A percentile compares a stretch with the other conserved stretches of the same genome.
These are phyloP conservation scores for Plenodomus biglobosus DNA, from an alignment of 2,329 filamentous ascomycete genomes.

Conservation along the genomic window DNA sequence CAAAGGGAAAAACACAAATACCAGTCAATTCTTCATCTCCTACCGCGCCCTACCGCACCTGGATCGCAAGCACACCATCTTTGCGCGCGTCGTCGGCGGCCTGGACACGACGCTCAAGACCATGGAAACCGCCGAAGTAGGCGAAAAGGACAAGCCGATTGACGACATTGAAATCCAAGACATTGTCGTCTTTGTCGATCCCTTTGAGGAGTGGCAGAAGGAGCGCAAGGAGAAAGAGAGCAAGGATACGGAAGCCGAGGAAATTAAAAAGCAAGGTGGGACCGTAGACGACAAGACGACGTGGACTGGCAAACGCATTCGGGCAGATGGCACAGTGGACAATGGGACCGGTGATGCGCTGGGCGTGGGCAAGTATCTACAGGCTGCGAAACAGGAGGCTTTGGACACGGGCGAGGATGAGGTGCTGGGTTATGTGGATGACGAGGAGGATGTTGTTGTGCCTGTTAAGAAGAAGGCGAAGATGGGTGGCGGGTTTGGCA, in stretches of 20 bases:
- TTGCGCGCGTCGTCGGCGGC: slow-evolving; percentile 80
- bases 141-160: slow-evolving; percentile 72
- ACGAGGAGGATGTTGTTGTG: slow-evolving; percentile 61
- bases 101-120: slow-evolving; percentile 68
- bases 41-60: slow-evolving; percentile 84
- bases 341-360: slow-evolving; percentile 54
- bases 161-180: slow-evolving; percentile 80
- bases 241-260: slow-evolving; percentile 64
- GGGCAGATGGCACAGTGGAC: slow-evolving; percentile 64
- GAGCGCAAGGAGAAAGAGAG: slow-evolving; percentile 59
- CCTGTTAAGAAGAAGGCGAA: slow-evolving; percentile 81
- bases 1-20: slow-evolving; percentile 98
- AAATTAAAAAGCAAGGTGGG: slow-evolving; percentile 65
- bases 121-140: slow-evolving; percentile 76
- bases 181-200: slow-evolving; percentile 85
- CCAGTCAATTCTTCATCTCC: slow-evolving; percentile 90
- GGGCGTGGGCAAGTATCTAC: slow-evolving; percentile 82
- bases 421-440: slow-evolving; percentile 63
- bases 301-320: slow-evolving; percentile 92
- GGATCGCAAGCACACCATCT: slow-evolving; percentile 96
- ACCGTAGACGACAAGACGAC: slow-evolving; percentile 87
- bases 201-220: slow-evolving; percentile 89
- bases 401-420: slow-evolving; percentile 54
- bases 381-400: slow-evolving; percentile 54
- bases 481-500: slow-evolving; percentile 77